phyloP scores from a whole-genome alignment of 345 rosid genomes.

The Ricinus communis region DNA sequence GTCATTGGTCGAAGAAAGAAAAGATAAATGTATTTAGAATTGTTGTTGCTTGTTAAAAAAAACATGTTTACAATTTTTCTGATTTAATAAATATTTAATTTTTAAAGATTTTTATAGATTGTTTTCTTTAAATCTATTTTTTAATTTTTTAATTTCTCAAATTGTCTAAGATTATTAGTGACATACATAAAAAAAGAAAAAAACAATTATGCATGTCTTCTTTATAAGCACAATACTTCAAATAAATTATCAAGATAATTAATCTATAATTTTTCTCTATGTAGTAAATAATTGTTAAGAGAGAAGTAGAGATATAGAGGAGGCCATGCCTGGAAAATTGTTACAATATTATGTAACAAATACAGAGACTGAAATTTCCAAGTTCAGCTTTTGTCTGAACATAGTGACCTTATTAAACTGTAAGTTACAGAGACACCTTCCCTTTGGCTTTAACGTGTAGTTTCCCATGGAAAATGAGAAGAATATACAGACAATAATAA shows the following conservation, averaged over 20 bases:
- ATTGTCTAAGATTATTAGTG: too few species aligned
- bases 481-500: not conserved
- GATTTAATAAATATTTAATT: too few species aligned
- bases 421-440: not conserved
- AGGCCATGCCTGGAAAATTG: too few species aligned
- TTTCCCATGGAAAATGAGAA: not conserved
- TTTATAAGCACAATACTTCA: not conserved
- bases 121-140: too few species aligned
- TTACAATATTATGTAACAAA: not conserved
- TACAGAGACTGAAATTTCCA: not conserved
- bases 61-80: too few species aligned
- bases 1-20: too few species aligned
- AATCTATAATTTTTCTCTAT: not conserved
- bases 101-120: too few species aligned
- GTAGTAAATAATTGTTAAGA: not conserved
- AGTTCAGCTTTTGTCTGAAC: conserved; percentile 11
- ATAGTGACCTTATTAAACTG: not conserved
- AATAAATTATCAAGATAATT: not conserved
- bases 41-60: too few species aligned
- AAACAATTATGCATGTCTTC: too few species aligned
- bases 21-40: too few species aligned
- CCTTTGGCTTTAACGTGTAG: not conserved
- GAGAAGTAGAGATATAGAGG: not conserved
- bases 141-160: too few species aligned
- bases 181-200: too few species aligned